A percentile compares a stretch with the other conserved stretches of the same genome.
These are phyloP conservation scores for Byssothecium circinans DNA, from an alignment of 2,329 filamentous ascomycete species.

Conservation along the genomic window DNA sequence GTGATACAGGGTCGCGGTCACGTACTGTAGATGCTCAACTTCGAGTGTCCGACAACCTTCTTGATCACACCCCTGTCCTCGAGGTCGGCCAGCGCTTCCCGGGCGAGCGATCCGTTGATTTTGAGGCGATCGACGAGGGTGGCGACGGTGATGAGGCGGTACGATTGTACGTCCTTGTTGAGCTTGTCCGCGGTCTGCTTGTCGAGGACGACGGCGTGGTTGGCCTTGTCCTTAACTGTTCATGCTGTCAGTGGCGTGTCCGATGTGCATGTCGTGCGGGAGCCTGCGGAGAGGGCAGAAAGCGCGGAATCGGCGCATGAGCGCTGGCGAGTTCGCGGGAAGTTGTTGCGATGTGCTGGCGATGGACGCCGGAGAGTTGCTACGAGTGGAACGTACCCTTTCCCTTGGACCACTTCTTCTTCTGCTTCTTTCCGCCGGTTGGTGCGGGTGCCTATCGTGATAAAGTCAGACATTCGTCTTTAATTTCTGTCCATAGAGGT, in stretches of 20 bases:
- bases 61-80: constrained; percentile 99
- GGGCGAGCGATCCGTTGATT: constrained; percentile 98
- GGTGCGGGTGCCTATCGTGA: constrained; percentile 53
- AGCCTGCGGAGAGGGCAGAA: constrained; percentile 1
- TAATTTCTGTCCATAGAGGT: background rate
- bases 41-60: constrained; percentile 94
- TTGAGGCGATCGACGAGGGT: constrained; percentile 99
- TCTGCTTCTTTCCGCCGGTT: constrained; percentile 75
- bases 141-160: constrained; percentile 98
- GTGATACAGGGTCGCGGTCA: constrained; percentile 53
- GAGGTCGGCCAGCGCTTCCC: constrained; percentile 84
- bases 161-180: constrained; percentile 99
- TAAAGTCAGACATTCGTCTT: background rate
- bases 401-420: constrained; percentile 77
- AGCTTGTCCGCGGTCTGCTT: constrained; percentile 97
- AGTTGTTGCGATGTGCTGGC: constrained; percentile 2
- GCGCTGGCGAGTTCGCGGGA: background rate
- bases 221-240: constrained; percentile 99
- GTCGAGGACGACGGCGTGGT: constrained; percentile 98
- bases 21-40: constrained; percentile 97
- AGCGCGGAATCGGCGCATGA: background rate
- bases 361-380: constrained; percentile 4
- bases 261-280: constrained; percentile 9
- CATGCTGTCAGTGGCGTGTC: constrained; percentile 28
- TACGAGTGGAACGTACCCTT: constrained; percentile 52